A percentile compares a stretch with the other conserved stretches of the same genome.
Conservation (phyloP, 164 flowering plant species). For the Berberis vulgaris region DNA sequence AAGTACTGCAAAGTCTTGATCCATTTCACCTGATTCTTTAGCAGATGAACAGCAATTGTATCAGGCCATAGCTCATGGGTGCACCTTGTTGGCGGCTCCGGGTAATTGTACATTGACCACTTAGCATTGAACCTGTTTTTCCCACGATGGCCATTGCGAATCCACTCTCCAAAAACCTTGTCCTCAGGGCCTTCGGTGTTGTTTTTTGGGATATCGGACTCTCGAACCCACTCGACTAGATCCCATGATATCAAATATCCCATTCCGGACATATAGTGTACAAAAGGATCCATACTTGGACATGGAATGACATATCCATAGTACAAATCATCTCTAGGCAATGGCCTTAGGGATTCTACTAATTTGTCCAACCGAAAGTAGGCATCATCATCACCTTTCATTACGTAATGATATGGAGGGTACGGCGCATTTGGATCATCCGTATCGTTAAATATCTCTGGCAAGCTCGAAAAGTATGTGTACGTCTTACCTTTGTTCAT, state of each 20-base stretch:
- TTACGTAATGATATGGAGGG: constrained; percentile 64
- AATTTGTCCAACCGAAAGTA: constrained; percentile 39
- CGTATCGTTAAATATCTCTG: constrained; percentile 28
- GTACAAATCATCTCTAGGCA: constrained; percentile 68
- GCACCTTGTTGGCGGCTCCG: constrained; percentile 49
- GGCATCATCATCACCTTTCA: constrained; percentile 68
- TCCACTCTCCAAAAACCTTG: constrained; percentile 61
- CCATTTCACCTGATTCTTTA: constrained; percentile 67
- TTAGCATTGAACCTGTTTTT: constrained; percentile 66
- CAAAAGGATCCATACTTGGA: constrained; percentile 70
- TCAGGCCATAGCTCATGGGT: constrained; percentile 73
- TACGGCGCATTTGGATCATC: neutral
- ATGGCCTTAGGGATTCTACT: constrained; percentile 41
- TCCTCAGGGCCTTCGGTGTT: constrained; percentile 75
- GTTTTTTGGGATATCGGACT: constrained; percentile 45
- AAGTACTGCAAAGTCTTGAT: constrained; percentile 51
- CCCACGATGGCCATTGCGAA: constrained; percentile 40
- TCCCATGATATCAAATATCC: constrained; percentile 85
- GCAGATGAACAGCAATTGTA: constrained; percentile 64
- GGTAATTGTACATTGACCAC: constrained; percentile 76
- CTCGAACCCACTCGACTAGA: constrained; percentile 58
- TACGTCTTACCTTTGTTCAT: constrained; percentile 87
- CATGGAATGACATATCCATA: constrained; percentile 88
- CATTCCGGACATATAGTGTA: constrained; percentile 85
- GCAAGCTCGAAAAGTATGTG: constrained; percentile 69